Evolutionary conservation across 257 asterid species (phyloP), one percentile per base, ranked within the genome.

Genomic region (Primulina eburnea): DNA sequence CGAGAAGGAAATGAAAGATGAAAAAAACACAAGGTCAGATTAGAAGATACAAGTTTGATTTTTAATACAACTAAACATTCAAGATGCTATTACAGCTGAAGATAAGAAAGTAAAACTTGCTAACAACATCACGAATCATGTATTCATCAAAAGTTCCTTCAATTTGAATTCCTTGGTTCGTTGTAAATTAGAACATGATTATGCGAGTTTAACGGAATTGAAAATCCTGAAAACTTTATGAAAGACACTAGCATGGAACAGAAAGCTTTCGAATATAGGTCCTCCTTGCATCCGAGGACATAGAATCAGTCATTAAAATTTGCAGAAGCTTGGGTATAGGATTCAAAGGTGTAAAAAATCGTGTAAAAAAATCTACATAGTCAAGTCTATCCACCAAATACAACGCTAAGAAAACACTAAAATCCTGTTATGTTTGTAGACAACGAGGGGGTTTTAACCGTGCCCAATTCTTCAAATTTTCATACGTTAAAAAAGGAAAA

Each of bases 1-100:
- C 34, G 62, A 59, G 33, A 24, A 60, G 32, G 38, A 64, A 52
- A 70, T 11, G 32, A 43, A 73, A 18, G 50, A 34, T 62, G 64
- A 29, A 18, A 24, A 69, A 68, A 61, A 68, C 62, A 67, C 47
- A 17, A 29, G 5, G 24, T n/a, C 65, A 71, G 32, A 72, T 64
- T 30, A 62, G 70, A 75, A 65, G 20, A 10, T 57, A 47, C 60
- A 20, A 20, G 64, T 56, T 62, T 35, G 47, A 10, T 30, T 20
- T 64, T 59, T 18, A 61, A 52, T 30, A 43, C 53, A 43, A 43
- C 53, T 43, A 43, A 43, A 43, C 53, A 43, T 2, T 5, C 53
- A 43, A 6, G n/a, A 14, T 11, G n/a, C 12, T 43, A 14, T 14
- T 43, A 43, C n/a, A 43, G 53, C 53, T 43, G 53, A 7, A 43